Base-by-base conservation (phyloP, 345 rosid genomes). In the Zanthoxylum bungeanum region DNA sequence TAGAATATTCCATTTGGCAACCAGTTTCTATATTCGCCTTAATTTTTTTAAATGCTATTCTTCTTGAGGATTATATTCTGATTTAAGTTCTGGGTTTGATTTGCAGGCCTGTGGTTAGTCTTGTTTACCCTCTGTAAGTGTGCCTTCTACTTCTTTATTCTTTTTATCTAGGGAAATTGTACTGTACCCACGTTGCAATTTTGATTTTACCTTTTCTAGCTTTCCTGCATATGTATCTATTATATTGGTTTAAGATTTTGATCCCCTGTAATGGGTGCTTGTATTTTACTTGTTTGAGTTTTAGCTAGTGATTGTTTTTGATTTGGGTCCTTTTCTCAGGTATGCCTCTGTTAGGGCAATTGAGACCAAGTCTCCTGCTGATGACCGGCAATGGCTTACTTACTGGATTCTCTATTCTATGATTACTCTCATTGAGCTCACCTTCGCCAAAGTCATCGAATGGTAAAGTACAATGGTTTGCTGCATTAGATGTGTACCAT, bases 371-470 rank as follows among this genome's bases (percentile, higher is more conserved):
- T 89, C 98, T 69, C 89, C 78, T 7, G 79, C 79, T 28, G 99
- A 92, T 80, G 99, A 95, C 77, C 83, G 86, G 74, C 98, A 95
- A 60, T 92, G 98, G 99, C 91, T 95, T 47, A 88, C 98, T 37
- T 95, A 95, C 70, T 92, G 98, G 97, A 91, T 95, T 60, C 92
- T 95, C 44, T 93, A 95, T 73, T 95, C 97, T 10, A 78, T 93
- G 85, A 84, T 88, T 67, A 82, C 99, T 5, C 92, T 95, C 75
- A 75, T 91, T 33, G 99, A 95, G 84, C 98, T 92, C 75, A 94
- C 98, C 9, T 94, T 94, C 69, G 85, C 86, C 36, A 93, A 86
- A 85, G 81, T 89, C 73, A 89, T 96, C 34, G 98, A 96, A 53
- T 96, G 97, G 98, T 96, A 79, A 77, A 66, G n/a, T n/a, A n/a